Evolutionary conservation across 805 yeast genomes (phyloP).

Genomic region (Barnettozyma botsteinii): DNA sequence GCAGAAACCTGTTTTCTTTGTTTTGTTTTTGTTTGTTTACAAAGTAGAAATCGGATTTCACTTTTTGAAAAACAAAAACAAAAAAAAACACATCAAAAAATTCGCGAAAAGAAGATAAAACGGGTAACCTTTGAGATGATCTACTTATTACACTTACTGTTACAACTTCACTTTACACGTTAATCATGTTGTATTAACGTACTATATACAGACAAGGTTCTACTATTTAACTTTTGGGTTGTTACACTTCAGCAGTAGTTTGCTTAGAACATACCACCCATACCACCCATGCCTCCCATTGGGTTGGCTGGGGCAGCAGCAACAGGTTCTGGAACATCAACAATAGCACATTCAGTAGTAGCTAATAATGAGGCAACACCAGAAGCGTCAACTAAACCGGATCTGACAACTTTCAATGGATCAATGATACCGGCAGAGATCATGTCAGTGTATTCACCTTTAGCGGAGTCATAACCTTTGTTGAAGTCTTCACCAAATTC

Average conservation of each 20-base stretch:
- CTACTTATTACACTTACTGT: neutral
- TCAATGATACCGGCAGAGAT: conserved; percentile 95
- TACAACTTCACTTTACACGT: too few relatives aligned
- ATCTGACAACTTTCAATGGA: conserved; percentile 98
- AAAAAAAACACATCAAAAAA: neutral
- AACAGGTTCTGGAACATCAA: conserved; percentile 84
- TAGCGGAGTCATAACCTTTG: conserved; percentile 89
- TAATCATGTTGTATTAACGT: neutral
- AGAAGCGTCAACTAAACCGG: conserved; percentile 92
- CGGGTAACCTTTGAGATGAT: neutral
- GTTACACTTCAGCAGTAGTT: neutral
- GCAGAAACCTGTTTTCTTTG: neutral
- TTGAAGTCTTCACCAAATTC: conserved; percentile 65
- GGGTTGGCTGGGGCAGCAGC: conserved; percentile 39
- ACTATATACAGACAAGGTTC: conserved; percentile 14
- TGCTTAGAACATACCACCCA: conserved; percentile 48
- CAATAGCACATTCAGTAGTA: conserved; percentile 97
- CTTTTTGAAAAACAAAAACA: conserved; percentile 1
- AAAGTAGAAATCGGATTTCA: conserved; percentile 10
- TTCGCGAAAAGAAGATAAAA: neutral
- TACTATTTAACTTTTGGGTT: neutral
- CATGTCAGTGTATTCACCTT: conserved; percentile 94
- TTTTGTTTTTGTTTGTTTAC: conserved; percentile 12
- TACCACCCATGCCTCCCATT: conserved; percentile 56
- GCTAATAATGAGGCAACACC: conserved; percentile 98